Evolutionary conservation across 148 eudicot species (phyloP).

Genomic region (Polygonum maritimum): DNA sequence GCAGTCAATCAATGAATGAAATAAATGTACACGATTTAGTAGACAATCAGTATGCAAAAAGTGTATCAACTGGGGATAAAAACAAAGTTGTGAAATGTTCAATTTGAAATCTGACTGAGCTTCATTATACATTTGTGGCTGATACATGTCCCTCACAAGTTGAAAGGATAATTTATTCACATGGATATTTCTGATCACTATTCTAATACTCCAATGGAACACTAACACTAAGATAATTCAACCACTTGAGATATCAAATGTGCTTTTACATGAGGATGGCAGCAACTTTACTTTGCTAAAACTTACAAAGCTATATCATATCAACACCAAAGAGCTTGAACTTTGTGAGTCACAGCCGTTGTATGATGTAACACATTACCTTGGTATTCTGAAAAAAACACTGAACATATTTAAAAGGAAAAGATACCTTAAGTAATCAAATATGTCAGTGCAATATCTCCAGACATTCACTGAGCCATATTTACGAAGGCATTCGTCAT

Average conservation of each 20-base stretch:
- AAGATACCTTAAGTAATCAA: conserved; percentile 86
- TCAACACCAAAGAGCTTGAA: not conserved
- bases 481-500: conserved; percentile 88
- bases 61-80: not conserved
- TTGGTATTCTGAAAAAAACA: conserved; percentile 11
- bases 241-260: not conserved
- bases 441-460: conserved; percentile 95
- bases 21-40: not conserved
- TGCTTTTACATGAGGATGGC: not conserved
- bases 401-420: not conserved
- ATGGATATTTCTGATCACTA: not conserved
- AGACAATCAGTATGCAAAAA: not conserved
- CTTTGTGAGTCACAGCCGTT: not conserved
- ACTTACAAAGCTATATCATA: not conserved
- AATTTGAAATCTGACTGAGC: not conserved
- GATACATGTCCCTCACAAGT: not conserved
- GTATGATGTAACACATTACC: not conserved
- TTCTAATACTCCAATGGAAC: not conserved
- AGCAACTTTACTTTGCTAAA: not conserved
- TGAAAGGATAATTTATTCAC: not conserved
- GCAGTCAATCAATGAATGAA: not conserved
- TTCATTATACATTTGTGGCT: not conserved
- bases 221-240: not conserved
- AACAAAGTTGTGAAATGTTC: not conserved
- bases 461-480: conserved; percentile 94